Evolutionary conservation across 495 filamentous ascomycete species (phyloP).

Genomic region (Penicillium dipodomyicola): DNA sequence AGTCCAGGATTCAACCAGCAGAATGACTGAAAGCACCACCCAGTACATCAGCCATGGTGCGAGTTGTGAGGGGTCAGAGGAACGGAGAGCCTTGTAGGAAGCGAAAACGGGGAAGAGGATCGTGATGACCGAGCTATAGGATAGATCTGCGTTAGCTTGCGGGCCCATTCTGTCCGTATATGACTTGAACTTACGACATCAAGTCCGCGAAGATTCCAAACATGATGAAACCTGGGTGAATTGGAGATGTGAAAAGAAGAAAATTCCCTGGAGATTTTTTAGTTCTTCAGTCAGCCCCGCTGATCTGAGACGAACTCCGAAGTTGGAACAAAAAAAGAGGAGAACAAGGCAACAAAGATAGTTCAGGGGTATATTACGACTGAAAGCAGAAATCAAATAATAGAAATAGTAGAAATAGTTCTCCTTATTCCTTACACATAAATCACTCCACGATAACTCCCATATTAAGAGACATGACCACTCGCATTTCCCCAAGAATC

Average conservation of each 20-base stretch:
- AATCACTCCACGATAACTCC: slow-evolving; percentile 6
- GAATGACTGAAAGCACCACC: slow-evolving; percentile 80
- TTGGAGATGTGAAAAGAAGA: background rate
- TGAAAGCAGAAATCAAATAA: background rate
- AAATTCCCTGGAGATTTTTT: background rate
- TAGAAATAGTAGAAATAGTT: background rate
- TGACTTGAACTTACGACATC: slow-evolving; percentile 61
- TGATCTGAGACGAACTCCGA: slow-evolving; percentile 4
- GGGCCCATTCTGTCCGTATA: background rate
- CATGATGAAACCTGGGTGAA: slow-evolving; percentile 50
- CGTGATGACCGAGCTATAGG: slow-evolving; percentile 67
- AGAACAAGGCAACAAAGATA: slow-evolving; percentile 9
- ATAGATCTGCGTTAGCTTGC: slow-evolving; percentile 18
- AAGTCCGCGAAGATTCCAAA: slow-evolving; percentile 78
- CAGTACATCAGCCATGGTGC: slow-evolving; percentile 99
- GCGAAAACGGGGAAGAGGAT: slow-evolving; percentile 96
- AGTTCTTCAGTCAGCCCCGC: slow-evolving; percentile 10
- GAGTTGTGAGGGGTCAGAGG: slow-evolving; percentile 82
- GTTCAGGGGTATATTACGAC: slow-evolving; percentile 1
- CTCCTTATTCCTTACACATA: no score
- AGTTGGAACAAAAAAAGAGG: background rate
- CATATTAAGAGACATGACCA: slow-evolving; percentile 10
- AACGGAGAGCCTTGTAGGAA: slow-evolving; percentile 96
- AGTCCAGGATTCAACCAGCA: slow-evolving; percentile 83
- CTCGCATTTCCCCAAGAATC: slow-evolving; percentile 5